Evolutionary conservation across 2,329 filamentous ascomycete species (phyloP).

Genomic region (Fusarium setosum): DNA sequence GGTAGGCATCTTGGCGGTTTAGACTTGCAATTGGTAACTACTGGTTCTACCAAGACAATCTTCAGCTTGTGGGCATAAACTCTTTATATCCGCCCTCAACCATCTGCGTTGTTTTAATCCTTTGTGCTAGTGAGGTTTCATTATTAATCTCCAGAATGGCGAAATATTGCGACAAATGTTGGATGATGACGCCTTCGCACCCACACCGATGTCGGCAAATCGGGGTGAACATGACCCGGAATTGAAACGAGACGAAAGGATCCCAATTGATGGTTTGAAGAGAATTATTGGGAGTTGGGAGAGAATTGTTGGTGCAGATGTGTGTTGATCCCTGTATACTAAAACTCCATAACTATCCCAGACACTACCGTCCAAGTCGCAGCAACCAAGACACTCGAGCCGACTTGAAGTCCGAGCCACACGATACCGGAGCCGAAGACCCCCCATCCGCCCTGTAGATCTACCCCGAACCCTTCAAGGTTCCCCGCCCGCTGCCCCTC

Average conservation of each 20-base stretch:
- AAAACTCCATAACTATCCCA: not conserved
- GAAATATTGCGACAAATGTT: conserved; percentile 42
- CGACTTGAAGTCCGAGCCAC: not conserved
- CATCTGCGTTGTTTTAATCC: conserved; percentile 3
- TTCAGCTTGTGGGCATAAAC: not conserved
- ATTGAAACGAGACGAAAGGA: not conserved
- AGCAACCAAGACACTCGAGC: not conserved
- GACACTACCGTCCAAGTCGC: not conserved
- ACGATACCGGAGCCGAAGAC: not conserved
- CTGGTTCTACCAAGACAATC: not conserved
- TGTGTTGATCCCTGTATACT: not conserved
- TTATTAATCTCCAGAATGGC: conserved; percentile 42
- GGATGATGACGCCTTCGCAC: conserved; percentile 41
- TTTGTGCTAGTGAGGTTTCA: conserved; percentile 15
- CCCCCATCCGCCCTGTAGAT: not conserved
- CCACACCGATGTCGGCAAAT: conserved; percentile 38
- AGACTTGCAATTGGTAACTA: not conserved
- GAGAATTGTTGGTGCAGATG: not conserved
- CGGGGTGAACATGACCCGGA: conserved; percentile 2
- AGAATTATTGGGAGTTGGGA: too few relatives aligned
- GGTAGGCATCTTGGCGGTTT: conserved; percentile 45
- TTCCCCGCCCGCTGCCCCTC: conserved; percentile 24
- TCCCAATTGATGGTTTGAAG: not conserved
- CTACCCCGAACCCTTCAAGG: not conserved
- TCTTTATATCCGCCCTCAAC: conserved; percentile 20